phyloP scores from a whole-genome alignment of 2,329 filamentous ascomycete species.

The Xylariaceae sp. region DNA sequence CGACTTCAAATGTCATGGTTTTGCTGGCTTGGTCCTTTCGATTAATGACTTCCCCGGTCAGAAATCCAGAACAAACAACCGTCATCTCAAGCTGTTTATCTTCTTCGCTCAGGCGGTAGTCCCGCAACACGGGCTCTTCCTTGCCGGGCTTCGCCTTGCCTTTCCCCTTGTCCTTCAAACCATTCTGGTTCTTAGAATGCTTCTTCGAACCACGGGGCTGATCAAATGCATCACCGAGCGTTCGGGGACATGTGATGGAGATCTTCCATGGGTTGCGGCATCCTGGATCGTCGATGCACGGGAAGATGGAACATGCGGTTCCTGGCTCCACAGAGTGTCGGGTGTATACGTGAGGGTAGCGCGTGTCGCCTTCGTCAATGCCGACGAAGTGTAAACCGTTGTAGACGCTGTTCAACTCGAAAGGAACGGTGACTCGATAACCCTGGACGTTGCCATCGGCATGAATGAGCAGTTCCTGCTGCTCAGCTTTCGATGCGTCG shows the following conservation, averaged over 20 bases:
- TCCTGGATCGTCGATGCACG: slow-evolving; percentile 81
- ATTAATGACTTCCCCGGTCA: slow-evolving; percentile 77
- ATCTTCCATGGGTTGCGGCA: slow-evolving; percentile 83
- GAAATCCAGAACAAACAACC: slow-evolving; percentile 83
- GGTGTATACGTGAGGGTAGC: slow-evolving; percentile 90
- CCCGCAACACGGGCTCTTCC: slow-evolving; percentile 35
- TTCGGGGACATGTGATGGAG: slow-evolving; percentile 78
- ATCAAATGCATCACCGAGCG: slow-evolving; percentile 70
- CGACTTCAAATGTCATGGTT: slow-evolving; percentile 77
- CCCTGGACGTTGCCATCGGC: slow-evolving; percentile 36
- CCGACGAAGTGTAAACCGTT: slow-evolving; percentile 93
- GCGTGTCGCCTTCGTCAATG: slow-evolving; percentile 67
- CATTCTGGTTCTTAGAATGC: slow-evolving; percentile 21
- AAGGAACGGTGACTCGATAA: slow-evolving; percentile 62
- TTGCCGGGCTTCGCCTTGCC: slow-evolving; percentile 35
- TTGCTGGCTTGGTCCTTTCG: slow-evolving; percentile 75
- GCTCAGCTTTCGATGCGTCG: slow-evolving; percentile 35
- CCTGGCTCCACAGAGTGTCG: slow-evolving; percentile 74
- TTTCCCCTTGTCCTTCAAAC: slow-evolving; percentile 33
- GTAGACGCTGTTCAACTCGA: slow-evolving; percentile 65
- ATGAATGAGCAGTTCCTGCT: slow-evolving; percentile 33
- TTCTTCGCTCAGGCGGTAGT: slow-evolving; percentile 57
- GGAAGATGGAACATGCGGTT: slow-evolving; percentile 80
- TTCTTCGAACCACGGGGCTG: slow-evolving; percentile 41
- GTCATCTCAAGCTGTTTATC: slow-evolving; percentile 85